A percentile compares a stretch with the other conserved stretches of the same genome.
Conservation (phyloP, 1,284 basidiomycete species). For the Rhodotorula sp. region DNA sequence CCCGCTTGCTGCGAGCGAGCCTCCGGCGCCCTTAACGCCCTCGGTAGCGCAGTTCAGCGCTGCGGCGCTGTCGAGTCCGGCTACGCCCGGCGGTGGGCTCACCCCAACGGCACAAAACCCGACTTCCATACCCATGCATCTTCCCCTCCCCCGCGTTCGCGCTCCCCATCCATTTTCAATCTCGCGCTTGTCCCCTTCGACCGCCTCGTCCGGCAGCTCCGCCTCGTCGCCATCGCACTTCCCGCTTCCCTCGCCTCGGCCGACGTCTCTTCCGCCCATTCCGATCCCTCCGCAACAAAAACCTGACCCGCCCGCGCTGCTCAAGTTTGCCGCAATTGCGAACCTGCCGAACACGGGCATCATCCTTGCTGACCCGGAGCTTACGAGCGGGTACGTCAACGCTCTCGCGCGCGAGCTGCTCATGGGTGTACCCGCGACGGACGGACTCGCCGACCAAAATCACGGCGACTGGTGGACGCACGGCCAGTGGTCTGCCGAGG, state of each 20-base stretch:
- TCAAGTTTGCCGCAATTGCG: conserved; percentile 39
- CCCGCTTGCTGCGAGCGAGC: not conserved
- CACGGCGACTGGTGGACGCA: not conserved
- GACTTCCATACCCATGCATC: not conserved
- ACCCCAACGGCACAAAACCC: not conserved
- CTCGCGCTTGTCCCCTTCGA: not conserved
- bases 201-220: not conserved
- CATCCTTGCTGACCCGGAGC: conserved; percentile 36
- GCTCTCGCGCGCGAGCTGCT: conserved; percentile 39
- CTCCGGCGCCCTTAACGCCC: not conserved
- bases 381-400: conserved; percentile 42
- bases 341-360: conserved; percentile 41
- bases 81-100: not conserved
- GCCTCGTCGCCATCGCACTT: not conserved
- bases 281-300: not conserved
- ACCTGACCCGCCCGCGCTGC: conserved; percentile 25
- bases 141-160: not conserved
- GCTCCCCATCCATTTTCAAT: not conserved
- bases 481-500: conserved; percentile 4
- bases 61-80: not conserved
- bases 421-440: conserved; percentile 29
- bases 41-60: conserved; percentile 9
- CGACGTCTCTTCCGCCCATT: conserved; percentile 21
- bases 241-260: conserved; percentile 19
- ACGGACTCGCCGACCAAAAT: not conserved